Conservation (phyloP, 2,329 filamentous ascomycete species). For the Amesomyces nigricolor region DNA sequence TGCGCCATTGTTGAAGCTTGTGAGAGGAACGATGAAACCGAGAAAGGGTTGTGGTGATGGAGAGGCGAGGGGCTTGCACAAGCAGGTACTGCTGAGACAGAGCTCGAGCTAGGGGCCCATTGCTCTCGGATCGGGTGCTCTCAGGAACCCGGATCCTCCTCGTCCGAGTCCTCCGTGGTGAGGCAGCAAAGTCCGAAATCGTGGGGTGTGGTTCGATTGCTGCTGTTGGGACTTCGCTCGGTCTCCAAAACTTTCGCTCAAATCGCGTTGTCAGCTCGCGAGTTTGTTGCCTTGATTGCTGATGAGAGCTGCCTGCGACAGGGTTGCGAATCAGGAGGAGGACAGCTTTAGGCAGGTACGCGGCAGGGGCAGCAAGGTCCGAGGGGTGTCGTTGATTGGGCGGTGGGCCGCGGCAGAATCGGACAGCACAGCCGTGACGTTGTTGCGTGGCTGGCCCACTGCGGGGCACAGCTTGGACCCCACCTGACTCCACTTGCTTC, state of each 20-base stretch:
- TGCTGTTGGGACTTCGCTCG: no score
- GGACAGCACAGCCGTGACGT: not conserved
- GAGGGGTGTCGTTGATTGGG: slow-evolving; percentile 8
- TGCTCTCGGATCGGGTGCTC: slow-evolving; percentile 1
- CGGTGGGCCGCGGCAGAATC: slow-evolving; percentile 8
- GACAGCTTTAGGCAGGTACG: not conserved
- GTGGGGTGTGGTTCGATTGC: no score
- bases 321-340: not conserved
- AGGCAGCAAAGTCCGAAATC: not conserved
- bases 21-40: not conserved
- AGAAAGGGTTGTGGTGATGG: not conserved
- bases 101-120: slow-evolving; percentile 9
- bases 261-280: no score
- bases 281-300: no score
- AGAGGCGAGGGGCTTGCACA: not conserved
- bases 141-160: slow-evolving; percentile 4
- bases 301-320: no score
- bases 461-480: not conserved
- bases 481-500: not conserved
- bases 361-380: not conserved
- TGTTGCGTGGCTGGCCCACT: slow-evolving; percentile 4
- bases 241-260: no score
- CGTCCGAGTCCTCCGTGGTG: slow-evolving; percentile 4
- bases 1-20: slow-evolving; percentile 32
- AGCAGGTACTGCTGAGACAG: not conserved